These are phyloP conservation scores for Cudoniella acicularis DNA, from an alignment of 495 filamentous ascomycete species.

Conservation along the genomic window DNA sequence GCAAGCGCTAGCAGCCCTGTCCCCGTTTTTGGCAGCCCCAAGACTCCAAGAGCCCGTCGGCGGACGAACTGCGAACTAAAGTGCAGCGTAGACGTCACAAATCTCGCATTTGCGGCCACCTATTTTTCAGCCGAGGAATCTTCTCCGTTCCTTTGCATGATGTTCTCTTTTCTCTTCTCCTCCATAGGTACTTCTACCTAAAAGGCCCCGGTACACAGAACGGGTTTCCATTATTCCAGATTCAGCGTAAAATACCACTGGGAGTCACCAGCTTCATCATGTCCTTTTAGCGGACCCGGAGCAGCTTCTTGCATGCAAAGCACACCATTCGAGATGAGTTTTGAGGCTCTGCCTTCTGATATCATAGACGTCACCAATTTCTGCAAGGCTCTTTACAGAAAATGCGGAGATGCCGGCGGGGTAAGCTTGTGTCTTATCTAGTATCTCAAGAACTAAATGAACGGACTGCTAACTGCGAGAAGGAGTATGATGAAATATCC, in stretches of 20 bases:
- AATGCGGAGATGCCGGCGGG: conserved; percentile 23
- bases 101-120: conserved; percentile 3
- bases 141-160: not conserved
- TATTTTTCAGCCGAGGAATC: conserved; percentile 12
- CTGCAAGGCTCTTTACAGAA: conserved; percentile 22
- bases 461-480: not conserved
- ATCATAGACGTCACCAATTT: conserved; percentile 21
- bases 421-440: not conserved
- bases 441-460: not conserved
- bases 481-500: conserved; percentile 30
- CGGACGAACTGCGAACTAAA: not conserved
- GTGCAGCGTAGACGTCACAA: too few relatives aligned
- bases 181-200: not conserved
- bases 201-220: not conserved
- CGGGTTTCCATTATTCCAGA: not conserved
- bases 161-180: not conserved
- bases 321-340: conserved; percentile 20
- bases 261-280: not conserved
- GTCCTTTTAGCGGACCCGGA: too few relatives aligned
- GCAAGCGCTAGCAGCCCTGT: not conserved
- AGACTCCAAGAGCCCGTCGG: not conserved
- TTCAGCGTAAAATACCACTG: not conserved
- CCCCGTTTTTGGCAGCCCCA: not conserved
- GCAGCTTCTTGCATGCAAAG: too few relatives aligned
- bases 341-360: conserved; percentile 19